A percentile compares a stretch with the other conserved stretches of the same genome.
Conservation (phyloP, 2,329 filamentous ascomycete genomes). For the Cladosporium velox region DNA sequence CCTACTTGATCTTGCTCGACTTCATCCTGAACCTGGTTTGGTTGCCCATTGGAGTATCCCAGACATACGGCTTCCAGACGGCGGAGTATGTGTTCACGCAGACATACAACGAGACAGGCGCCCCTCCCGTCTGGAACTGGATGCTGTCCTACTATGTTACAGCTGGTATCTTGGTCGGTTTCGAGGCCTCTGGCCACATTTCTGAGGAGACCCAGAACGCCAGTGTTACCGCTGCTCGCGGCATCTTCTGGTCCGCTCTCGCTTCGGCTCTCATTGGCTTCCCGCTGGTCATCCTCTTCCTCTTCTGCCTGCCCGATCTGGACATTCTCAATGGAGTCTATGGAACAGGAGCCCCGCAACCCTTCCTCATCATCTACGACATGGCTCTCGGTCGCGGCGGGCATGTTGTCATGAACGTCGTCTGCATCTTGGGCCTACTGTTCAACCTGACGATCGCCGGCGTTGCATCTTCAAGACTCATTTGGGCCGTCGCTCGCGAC, state of each 20-base stretch:
- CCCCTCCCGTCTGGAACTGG: conserved; percentile 62
- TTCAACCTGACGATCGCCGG: conserved; percentile 63
- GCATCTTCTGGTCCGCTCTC: conserved; percentile 63
- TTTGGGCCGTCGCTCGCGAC: conserved; percentile 64
- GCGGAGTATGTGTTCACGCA: conserved; percentile 62
- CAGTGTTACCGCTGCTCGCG: conserved; percentile 56
- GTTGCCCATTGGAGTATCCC: conserved; percentile 59
- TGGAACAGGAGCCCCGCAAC: conserved; percentile 57
- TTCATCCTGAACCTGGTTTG: conserved; percentile 63
- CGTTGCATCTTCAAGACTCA: conserved; percentile 60
- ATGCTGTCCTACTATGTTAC: conserved; percentile 63
- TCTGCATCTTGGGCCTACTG: conserved; percentile 52
- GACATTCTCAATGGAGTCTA: conserved; percentile 49
- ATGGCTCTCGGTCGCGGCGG: conserved; percentile 57
- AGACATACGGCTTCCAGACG: conserved; percentile 60
- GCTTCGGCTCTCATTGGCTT: conserved; percentile 59
- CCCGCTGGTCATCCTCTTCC: conserved; percentile 58
- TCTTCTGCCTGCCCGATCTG: conserved; percentile 60
- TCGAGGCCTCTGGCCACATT: conserved; percentile 63
- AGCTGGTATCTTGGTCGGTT: conserved; percentile 62
- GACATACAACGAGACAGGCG: conserved; percentile 56
- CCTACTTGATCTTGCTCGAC: conserved; percentile 56
- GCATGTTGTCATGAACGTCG: conserved; percentile 63
- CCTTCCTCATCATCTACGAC: conserved; percentile 61
- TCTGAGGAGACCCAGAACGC: conserved; percentile 64